Base-by-base conservation (phyloP, 139 green algal species). In the Gonium pectorale region DNA sequence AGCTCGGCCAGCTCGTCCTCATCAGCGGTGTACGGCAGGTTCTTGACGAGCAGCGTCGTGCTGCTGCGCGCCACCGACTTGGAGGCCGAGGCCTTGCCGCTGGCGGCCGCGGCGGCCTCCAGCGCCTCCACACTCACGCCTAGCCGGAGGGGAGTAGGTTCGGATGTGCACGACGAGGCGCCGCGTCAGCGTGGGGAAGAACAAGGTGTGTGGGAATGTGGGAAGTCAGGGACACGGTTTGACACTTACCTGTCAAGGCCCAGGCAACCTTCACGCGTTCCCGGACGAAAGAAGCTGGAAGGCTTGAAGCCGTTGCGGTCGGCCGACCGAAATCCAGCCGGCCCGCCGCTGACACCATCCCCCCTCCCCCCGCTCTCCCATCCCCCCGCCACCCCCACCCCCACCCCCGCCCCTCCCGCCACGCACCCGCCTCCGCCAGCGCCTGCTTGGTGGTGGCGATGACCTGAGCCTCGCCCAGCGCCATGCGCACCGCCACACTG, bases 381-480 rank as follows among this genome's bases (percentile, higher is more conserved):
- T 7, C 29, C 63, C 9, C 33, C 63, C 35, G 33, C 17, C 8
- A 33, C 63, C 27, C 3, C 63, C 33, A 9, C 44, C 15, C 24
- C 31, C 5, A 11, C 33, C 19, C 24, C 26, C 35, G 37, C 35
- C 17, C 5, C 19, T 5, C 35, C 29, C 31, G 51, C 29, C 69
- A 40, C 83, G 4, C 66, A 91, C 89, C 95, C 15, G 79, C 89
- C 19, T 94, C 92, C 13, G 80, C 87, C 67, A 99, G 93, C 6
- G 90, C 88, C 2, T 89, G 72, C 91, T 99, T 99, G 38, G 97
- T 99, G 63, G 94, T 87, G 0, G 94, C 92, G 41, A 99, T 94
- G 4, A 99, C 94, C 43, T 99, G 95, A 7, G 96, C 94, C 90
- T 99, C 97, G 5, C 96, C 97, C 22, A 99, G 87, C 2, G 97